Evolutionary conservation across 306 rosid species (phyloP).

Genomic region (Prunus dulcis): DNA sequence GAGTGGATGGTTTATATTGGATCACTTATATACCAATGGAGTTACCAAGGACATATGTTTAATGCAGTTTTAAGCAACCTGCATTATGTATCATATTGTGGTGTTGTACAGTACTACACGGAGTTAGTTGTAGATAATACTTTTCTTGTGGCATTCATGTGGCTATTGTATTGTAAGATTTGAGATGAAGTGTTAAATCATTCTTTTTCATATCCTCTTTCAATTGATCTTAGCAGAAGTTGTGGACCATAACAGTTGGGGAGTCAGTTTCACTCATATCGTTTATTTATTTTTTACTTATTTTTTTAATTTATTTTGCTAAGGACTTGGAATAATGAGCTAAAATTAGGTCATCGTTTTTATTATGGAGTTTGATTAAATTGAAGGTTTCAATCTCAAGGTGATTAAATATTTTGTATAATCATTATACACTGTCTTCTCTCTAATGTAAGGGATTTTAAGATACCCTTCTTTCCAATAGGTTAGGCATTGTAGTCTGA

Average conservation of each 20-base stretch:
- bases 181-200: no score
- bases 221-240: background rate
- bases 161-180: background rate
- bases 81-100: background rate
- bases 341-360: background rate
- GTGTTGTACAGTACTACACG: background rate
- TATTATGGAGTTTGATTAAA: background rate
- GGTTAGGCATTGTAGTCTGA: background rate
- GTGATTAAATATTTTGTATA: background rate
- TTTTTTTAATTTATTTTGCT: no score
- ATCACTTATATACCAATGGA: background rate
- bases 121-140: background rate
- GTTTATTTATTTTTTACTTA: background rate
- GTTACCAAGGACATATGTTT: no score
- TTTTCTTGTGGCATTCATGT: background rate
- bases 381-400: background rate
- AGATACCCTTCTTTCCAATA: background rate
- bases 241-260: background rate
- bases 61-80: background rate
- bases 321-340: background rate
- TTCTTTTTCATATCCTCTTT: background rate
- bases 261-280: background rate
- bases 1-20: background rate
- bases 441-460: background rate
- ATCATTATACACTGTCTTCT: background rate